These are phyloP conservation scores for Eurotiales sp. DNA, from an alignment of 2,329 filamentous ascomycete genomes.

Conservation along the genomic window DNA sequence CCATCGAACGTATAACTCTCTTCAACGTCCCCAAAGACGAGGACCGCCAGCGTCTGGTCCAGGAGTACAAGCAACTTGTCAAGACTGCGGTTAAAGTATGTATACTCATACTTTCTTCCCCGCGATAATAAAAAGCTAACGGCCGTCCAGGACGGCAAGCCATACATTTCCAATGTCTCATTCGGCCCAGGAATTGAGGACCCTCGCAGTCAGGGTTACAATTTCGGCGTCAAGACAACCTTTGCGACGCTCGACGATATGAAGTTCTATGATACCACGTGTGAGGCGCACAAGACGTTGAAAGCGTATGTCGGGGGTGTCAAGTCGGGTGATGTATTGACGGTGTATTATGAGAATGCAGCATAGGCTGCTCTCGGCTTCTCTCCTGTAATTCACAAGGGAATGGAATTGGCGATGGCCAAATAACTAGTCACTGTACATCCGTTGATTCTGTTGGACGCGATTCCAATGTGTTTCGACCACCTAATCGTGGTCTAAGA, in stretches of 20 bases:
- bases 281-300: constrained; percentile 53
- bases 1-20: constrained; percentile 50
- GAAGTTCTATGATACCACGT: constrained; percentile 64
- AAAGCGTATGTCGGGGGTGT: constrained; percentile 29
- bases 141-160: constrained; percentile 59
- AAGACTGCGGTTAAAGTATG: constrained; percentile 44
- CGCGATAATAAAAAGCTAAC: not conserved
- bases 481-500: no score
- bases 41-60: constrained; percentile 42
- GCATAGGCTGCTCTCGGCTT: constrained; percentile 17
- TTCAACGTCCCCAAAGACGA: constrained; percentile 51
- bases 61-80: constrained; percentile 42
- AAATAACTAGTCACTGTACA: no score
- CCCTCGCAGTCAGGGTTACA: constrained; percentile 62
- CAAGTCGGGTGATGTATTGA: constrained; percentile 34
- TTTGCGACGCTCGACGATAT: constrained; percentile 66
- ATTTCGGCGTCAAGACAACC: constrained; percentile 58
- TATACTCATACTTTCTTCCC: constrained; percentile 1
- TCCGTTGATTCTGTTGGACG: no score
- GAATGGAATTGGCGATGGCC: no score
- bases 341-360: constrained; percentile 35
- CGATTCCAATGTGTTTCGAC: no score
- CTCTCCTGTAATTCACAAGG: not conserved
- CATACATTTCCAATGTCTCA: constrained; percentile 61
- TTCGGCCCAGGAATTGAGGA: constrained; percentile 56